These are phyloP conservation scores for Ilex asprella DNA, from an alignment of 257 asterid species.

Conservation along the genomic window DNA sequence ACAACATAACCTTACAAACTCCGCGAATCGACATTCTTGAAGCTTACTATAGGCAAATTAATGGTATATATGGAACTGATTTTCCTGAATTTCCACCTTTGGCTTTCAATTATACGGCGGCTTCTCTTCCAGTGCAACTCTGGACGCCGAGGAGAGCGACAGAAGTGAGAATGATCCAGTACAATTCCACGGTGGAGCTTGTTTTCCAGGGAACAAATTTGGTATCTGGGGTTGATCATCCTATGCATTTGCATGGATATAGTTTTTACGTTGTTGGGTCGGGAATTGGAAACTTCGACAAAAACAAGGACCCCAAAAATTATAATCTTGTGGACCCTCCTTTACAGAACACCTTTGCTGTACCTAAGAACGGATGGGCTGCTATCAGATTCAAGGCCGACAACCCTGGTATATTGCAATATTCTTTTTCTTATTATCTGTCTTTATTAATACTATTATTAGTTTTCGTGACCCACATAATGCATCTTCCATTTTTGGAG, in stretches of 20 bases:
- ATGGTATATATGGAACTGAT: constrained; percentile 24
- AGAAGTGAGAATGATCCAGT: constrained; percentile 31
- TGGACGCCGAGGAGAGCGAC: constrained; percentile 21
- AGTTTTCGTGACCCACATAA: too few species aligned
- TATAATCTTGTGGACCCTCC: constrained; percentile 75
- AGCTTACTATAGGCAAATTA: constrained; percentile 36
- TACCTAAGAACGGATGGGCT: constrained; percentile 56
- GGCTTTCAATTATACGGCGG: constrained; percentile 32
- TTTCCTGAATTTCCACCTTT: constrained; percentile 45
- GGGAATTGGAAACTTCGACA: constrained; percentile 50
- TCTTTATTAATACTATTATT: too few species aligned
- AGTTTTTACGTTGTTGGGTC: constrained; percentile 60
- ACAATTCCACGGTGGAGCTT: constrained; percentile 45
- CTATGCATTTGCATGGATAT: constrained; percentile 73
- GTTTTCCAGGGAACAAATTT: constrained; percentile 51
- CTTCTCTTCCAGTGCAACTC: constrained; percentile 9
- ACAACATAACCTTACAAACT: constrained; percentile 32
- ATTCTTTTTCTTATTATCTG: neutral
- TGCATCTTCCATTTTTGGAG: too few species aligned
- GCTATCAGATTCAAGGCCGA: constrained; percentile 57
- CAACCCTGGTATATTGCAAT: constrained; percentile 48
- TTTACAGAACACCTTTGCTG: constrained; percentile 35
- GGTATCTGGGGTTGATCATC: constrained; percentile 55
- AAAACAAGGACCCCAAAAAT: constrained; percentile 29
- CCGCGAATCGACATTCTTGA: constrained; percentile 37